A percentile compares a stretch with the other conserved stretches of the same genome.
Conservation (phyloP, 1,284 basidiomycete genomes). For the Puccinia triticina region DNA sequence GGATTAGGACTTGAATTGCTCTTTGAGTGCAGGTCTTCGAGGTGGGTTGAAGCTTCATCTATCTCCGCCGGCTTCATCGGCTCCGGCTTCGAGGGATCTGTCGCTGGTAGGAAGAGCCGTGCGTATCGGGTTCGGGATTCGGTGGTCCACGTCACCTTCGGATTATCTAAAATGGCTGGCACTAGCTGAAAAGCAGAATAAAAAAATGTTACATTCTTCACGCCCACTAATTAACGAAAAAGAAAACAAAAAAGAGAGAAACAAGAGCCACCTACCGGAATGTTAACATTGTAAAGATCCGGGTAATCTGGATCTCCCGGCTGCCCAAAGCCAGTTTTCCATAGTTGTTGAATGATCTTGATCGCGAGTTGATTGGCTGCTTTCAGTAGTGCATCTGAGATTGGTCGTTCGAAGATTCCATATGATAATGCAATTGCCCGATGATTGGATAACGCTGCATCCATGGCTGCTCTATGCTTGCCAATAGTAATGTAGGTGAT, state of each 20-base stretch:
- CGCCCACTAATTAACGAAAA: not conserved
- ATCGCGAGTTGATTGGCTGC: conserved; percentile 44
- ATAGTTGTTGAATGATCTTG: conserved; percentile 39
- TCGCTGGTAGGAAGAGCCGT: conserved; percentile 27
- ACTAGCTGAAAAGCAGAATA: conserved; percentile 15
- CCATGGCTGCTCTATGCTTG: conserved; percentile 40
- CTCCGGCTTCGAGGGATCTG: not conserved
- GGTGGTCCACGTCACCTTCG: conserved; percentile 44
- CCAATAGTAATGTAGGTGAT: conserved; percentile 2
- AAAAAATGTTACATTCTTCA: not conserved
- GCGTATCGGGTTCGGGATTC: conserved; percentile 33
- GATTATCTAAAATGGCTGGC: conserved; percentile 34
- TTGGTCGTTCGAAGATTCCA: conserved; percentile 38
- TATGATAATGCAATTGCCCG: conserved; percentile 40
- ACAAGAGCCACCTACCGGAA: conserved; percentile 20
- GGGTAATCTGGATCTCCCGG: conserved; percentile 26
- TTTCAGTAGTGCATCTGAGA: conserved; percentile 27
- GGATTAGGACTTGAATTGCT: not conserved
- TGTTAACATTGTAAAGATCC: conserved; percentile 45
- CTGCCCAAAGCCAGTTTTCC: conserved; percentile 30
- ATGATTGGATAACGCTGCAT: conserved; percentile 43
- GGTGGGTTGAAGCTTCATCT: conserved; percentile 29
- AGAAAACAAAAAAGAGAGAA: not conserved
- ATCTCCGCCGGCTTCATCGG: conserved; percentile 28
- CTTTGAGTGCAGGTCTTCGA: not conserved